These are phyloP conservation scores for Rhodotorula sp. DNA, from an alignment of 1,284 basidiomycete species.

Conservation along the genomic window DNA sequence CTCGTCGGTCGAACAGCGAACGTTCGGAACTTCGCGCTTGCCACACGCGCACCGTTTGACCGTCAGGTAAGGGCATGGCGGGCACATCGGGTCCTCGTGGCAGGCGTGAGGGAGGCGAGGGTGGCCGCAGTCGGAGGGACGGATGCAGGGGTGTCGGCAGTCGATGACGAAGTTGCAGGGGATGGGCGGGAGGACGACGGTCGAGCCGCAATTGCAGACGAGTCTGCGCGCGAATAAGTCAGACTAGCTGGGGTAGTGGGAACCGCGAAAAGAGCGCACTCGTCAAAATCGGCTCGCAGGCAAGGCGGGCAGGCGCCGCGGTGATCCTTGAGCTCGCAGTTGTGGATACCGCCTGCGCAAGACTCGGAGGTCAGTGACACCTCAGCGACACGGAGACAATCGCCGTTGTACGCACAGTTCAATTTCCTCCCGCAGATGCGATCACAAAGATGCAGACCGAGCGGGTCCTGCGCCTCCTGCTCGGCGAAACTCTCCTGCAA, in stretches of 20 bases:
- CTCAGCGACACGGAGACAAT: background rate
- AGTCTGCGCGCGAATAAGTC: slow-evolving; percentile 54
- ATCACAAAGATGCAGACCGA: slow-evolving; percentile 35
- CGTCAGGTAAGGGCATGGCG: slow-evolving; percentile 77
- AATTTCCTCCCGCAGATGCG: slow-evolving; percentile 45
- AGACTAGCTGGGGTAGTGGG: background rate
- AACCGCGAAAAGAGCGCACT: slow-evolving; percentile 55
- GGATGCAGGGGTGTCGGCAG: slow-evolving; percentile 74
- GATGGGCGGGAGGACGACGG: slow-evolving; percentile 66
- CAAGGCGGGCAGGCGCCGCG: slow-evolving; percentile 72
- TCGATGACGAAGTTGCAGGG: slow-evolving; percentile 72
- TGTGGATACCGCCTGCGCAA: slow-evolving; percentile 42
- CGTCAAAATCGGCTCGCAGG: slow-evolving; percentile 81
- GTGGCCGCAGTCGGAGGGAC: slow-evolving; percentile 76
- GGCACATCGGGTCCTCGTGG: slow-evolving; percentile 69
- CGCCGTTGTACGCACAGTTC: slow-evolving; percentile 36
- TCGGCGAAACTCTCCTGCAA: slow-evolving; percentile 19
- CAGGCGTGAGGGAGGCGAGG: slow-evolving; percentile 71
- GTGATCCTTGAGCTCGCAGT: slow-evolving; percentile 71
- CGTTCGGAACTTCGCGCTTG: slow-evolving; percentile 65
- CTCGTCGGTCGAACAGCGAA: slow-evolving; percentile 67
- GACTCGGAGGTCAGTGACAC: background rate
- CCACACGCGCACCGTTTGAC: slow-evolving; percentile 80
- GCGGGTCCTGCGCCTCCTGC: slow-evolving; percentile 41
- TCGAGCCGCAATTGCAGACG: slow-evolving; percentile 71